Base-by-base conservation (phyloP, 345 rosid species). In the Bruguiera gymnorhiza region DNA sequence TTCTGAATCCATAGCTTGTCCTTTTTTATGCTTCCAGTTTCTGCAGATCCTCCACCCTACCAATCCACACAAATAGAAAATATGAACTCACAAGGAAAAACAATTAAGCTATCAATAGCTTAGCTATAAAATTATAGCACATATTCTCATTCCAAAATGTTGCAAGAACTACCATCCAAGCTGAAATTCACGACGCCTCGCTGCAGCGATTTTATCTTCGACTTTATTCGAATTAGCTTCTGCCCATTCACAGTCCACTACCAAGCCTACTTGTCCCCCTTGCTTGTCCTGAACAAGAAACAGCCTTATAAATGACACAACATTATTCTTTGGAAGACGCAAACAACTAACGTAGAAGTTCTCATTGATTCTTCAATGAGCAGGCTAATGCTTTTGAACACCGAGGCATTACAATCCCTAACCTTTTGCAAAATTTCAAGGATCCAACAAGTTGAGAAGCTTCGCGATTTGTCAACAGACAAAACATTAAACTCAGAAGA, bases 181-280 rank as follows among this genome's bases (percentile, higher is more conserved):
- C 46, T 68, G 76, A 63, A 72, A 77, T 8, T 64, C 76, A 32
- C 68, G 66, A 5, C 76, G 80, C 62, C 73, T 68, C 27, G 57
- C 70, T 10, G 76, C 73, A 57, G 76, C 80, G 59, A 9, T 24
- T 72, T 63, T 68, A 59, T 77, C 67, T 59, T 77, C 80, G 23
- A 30, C 29, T 36, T 59, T 65, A 43, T 53, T 66, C 6, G 80
- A 63, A 39, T 69, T 51, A 29, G 80, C 29, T 39, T 77, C 80
- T 50, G 76, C 63, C 80, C 80, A 77, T 64, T 77, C 80, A 68
- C 76, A 77, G 60, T 68, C 73, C 2, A 77, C 76, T 24, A 68
- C 73, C n/a, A 72, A 26, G 32, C 80, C 76, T 57, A 77, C 34
- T 53, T 72, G 67, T 43, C 76, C 76, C 19, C 69, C 73, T 72